Conservation (phyloP, 257 asterid genomes). For the Ehretia macrophylla region DNA sequence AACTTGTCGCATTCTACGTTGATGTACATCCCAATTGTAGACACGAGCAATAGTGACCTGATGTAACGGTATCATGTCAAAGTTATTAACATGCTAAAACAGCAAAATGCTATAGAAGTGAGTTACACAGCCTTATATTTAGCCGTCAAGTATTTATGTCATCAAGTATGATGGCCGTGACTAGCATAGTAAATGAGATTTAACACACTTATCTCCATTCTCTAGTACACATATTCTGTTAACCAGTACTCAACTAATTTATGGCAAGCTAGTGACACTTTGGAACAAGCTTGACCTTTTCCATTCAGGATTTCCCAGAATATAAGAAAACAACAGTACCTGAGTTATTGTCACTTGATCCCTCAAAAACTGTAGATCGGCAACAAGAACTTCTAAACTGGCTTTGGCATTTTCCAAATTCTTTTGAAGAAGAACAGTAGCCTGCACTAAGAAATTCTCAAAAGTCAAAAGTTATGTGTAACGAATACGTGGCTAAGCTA, state of each 20-base stretch:
- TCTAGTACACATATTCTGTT: background rate
- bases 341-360: conserved; percentile 90
- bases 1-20: conserved; percentile 65
- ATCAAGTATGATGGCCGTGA: background rate
- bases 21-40: conserved; percentile 94
- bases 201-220: background rate
- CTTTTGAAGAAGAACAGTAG: conserved; percentile 66
- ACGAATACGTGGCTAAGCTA: background rate
- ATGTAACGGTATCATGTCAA: conserved; percentile 10
- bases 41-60: conserved; percentile 92
- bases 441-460: conserved; percentile 41
- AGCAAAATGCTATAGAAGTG: background rate
- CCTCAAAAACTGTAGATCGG: conserved; percentile 82
- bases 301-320: background rate
- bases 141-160: too few relatives aligned
- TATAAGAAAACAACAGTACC: conserved; percentile 34
- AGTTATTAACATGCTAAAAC: background rate
- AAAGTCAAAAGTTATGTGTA: background rate
- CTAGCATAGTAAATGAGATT: background rate
- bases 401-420: conserved; percentile 87
- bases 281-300: background rate
- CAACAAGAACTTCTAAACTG: conserved; percentile 82
- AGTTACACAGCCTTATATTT: too few relatives aligned
- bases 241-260: background rate
- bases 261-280: background rate